Percentiles rank a stretch among this genome's conserved stretches.
Conservation (phyloP, 257 asterid genomes). For the Rauvolfia tetraphylla region DNA sequence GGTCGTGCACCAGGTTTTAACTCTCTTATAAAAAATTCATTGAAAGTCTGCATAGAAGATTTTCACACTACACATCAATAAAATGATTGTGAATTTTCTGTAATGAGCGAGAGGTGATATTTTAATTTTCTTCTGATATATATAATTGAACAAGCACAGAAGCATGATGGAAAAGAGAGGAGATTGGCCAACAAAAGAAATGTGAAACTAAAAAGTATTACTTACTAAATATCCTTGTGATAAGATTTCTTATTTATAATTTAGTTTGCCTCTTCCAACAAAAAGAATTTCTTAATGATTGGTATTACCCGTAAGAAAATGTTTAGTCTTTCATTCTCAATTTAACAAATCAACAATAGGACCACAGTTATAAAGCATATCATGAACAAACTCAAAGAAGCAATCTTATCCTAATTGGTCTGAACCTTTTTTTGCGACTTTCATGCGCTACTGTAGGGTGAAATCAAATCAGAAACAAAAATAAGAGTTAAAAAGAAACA, state of each 20-base stretch:
- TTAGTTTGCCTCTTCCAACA: neutral
- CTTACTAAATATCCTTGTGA: neutral
- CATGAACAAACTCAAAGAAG: neutral
- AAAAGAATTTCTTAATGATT: neutral
- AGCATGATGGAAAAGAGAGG: neutral
- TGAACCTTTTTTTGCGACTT: neutral
- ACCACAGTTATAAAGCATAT: neutral
- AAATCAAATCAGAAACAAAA: neutral
- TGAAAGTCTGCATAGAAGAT: conserved; percentile 67
- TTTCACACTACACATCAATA: neutral
- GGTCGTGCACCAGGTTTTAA: conserved; percentile 78
- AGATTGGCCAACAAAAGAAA: neutral
- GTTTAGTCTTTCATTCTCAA: neutral
- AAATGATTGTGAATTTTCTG: neutral
- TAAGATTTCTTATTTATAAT: neutral
- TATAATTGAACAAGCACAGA: neutral
- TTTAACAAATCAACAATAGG: neutral
- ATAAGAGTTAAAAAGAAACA: neutral
- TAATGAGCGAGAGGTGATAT: neutral
- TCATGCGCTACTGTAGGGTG: neutral
- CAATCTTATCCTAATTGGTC: neutral
- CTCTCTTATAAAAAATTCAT: conserved; percentile 87
- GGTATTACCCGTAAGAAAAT: neutral
- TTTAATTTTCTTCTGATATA: neutral
- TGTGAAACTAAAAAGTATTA: neutral